Conservation (phyloP, 331 rosid species). For the Rhamnella rubrinervis region DNA sequence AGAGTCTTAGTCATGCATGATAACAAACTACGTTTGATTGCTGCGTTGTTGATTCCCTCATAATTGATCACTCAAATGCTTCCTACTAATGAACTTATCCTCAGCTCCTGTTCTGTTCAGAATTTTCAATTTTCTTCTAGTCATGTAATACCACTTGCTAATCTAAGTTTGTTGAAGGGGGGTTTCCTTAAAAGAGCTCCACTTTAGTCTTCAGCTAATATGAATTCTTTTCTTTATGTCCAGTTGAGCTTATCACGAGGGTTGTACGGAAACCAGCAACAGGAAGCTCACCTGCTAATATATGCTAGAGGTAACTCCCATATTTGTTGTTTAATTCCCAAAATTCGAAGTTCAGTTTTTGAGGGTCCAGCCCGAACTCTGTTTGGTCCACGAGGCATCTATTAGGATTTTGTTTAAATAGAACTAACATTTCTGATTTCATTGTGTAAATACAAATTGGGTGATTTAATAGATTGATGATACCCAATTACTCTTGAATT, state of each 20-base stretch:
- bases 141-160: slow-evolving; percentile 8
- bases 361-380: background rate
- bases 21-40: background rate
- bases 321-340: slow-evolving; percentile 23
- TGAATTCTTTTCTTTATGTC: slow-evolving; percentile 30
- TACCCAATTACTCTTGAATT: background rate
- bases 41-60: slow-evolving; percentile 1
- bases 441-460: background rate
- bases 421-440: slow-evolving; percentile 8
- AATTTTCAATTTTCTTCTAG: slow-evolving; percentile 4
- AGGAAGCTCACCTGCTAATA: slow-evolving; percentile 40
- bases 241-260: slow-evolving; percentile 65
- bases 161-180: slow-evolving; percentile 7
- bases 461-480: background rate
- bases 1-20: background rate
- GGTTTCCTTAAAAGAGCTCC: slow-evolving; percentile 2
- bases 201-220: background rate
- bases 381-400: too few relatives aligned
- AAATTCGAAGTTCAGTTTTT: slow-evolving; percentile 18
- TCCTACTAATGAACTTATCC: background rate
- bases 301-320: slow-evolving; percentile 56
- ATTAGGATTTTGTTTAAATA: slow-evolving; percentile 17
- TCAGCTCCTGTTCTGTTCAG: background rate
- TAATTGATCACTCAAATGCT: slow-evolving; percentile 1
- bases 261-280: slow-evolving; percentile 42